phyloP scores from a whole-genome alignment of 2,329 filamentous ascomycete genomes.

The Trichoderma sp. region DNA sequence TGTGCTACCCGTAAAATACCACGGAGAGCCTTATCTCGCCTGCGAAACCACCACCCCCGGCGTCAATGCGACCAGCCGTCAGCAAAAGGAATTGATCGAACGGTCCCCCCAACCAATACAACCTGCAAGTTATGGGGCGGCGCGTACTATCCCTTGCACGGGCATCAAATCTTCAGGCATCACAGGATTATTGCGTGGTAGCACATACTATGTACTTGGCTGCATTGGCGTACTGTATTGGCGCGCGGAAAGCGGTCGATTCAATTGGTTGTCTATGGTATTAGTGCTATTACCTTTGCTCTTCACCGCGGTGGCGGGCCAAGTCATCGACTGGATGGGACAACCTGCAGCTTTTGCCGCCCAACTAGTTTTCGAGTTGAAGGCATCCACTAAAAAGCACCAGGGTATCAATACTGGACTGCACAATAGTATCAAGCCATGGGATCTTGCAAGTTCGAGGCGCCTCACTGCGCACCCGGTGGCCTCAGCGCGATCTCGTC shows the following conservation, averaged over 20 bases:
- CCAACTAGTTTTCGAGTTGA: background rate
- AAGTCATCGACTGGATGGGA: slow-evolving; percentile 5
- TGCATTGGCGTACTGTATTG: background rate
- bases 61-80: background rate
- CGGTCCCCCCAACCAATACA: no score
- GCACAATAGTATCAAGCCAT: background rate
- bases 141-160: no score
- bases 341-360: background rate
- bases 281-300: background rate
- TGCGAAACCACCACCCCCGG: background rate
- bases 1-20: background rate
- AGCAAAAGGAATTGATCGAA: background rate
- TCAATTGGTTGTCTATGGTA: background rate
- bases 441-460: background rate
- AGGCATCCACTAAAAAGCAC: background rate
- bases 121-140: background rate
- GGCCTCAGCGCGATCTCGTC: slow-evolving; percentile 13
- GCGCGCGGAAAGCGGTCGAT: background rate
- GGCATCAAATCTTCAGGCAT: no score
- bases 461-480: slow-evolving; percentile 7
- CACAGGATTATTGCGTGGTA: no score
- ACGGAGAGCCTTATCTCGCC: slow-evolving; percentile 3
- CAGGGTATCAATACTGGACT: no score
- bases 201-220: no score
- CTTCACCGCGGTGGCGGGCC: background rate